A percentile compares a stretch with the other conserved stretches of the same genome.
phyloP scores from a whole-genome alignment of 2,329 filamentous ascomycete species.

The Fusarium albidum region DNA sequence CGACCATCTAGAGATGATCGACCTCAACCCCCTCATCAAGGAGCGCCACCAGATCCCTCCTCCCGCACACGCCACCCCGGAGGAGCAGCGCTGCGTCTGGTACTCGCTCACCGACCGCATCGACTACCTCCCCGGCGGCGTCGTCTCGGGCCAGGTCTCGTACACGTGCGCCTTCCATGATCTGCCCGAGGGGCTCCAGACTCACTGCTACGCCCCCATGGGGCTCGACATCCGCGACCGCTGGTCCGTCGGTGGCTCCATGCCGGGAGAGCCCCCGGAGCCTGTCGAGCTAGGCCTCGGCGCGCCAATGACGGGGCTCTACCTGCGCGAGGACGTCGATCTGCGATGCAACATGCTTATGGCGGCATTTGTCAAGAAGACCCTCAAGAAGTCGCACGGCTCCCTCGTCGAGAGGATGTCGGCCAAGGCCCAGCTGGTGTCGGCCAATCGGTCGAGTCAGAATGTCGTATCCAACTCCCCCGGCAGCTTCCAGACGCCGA shows the following conservation, averaged over 20 bases:
- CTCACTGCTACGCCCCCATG: constrained; percentile 83
- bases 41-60: constrained; percentile 74
- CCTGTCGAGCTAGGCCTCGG: constrained; percentile 72
- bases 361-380: constrained; percentile 81
- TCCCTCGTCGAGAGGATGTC: constrained; percentile 72
- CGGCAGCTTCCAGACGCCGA: constrained; percentile 23
- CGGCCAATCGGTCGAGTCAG: constrained; percentile 30
- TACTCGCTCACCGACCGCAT: constrained; percentile 82
- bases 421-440: constrained; percentile 42
- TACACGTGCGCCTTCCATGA: constrained; percentile 87
- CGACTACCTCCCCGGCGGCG: constrained; percentile 73
- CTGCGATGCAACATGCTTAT: constrained; percentile 81
- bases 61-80: constrained; percentile 70
- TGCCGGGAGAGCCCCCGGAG: constrained; percentile 74
- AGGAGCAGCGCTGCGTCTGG: constrained; percentile 79
- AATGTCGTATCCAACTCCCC: constrained; percentile 15
- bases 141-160: constrained; percentile 71
- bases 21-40: constrained; percentile 84
- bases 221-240: constrained; percentile 81
- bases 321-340: constrained; percentile 85
- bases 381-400: constrained; percentile 78
- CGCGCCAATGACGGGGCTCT: constrained; percentile 74
- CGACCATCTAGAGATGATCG: constrained; percentile 83
- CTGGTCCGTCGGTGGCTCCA: constrained; percentile 78
- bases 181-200: constrained; percentile 75